phyloP scores from a whole-genome alignment of 164 flowering plant genomes.

The Vitis rotundifolia region DNA sequence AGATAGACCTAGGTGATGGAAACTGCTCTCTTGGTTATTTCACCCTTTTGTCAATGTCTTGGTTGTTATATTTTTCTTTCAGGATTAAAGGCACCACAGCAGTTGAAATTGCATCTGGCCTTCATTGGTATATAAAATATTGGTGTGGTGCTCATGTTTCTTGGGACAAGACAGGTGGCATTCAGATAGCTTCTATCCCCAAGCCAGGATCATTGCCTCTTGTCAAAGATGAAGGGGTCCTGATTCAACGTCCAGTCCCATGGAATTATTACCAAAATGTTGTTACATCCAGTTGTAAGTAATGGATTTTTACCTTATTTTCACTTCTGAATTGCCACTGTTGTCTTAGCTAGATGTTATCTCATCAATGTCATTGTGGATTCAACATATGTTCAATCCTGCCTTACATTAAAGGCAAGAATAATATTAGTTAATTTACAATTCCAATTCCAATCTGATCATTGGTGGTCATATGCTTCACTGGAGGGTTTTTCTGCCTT shows the following conservation, averaged over 20 bases:
- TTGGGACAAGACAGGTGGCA: slow-evolving; percentile 96
- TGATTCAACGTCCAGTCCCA: slow-evolving; percentile 78
- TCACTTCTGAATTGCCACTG: not conserved
- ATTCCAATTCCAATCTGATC: no score
- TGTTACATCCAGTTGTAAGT: slow-evolving; percentile 95
- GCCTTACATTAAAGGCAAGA: no score
- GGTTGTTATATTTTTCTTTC: slow-evolving; percentile 10
- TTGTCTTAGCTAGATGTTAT: not conserved
- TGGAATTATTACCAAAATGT: slow-evolving; percentile 98
- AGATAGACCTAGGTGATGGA: no score
- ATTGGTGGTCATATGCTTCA: no score
- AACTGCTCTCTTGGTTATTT: not conserved
- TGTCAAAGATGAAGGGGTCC: slow-evolving; percentile 61
- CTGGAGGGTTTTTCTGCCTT: no score
- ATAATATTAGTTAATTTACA: no score
- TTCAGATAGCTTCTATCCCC: slow-evolving; percentile 79
- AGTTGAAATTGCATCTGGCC: slow-evolving; percentile 85
- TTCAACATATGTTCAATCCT: not conserved
- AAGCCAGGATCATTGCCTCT: slow-evolving; percentile 68
- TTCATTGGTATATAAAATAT: slow-evolving; percentile 92
- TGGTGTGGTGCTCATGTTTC: slow-evolving; percentile 93
- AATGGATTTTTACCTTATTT: not conserved
- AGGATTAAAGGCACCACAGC: slow-evolving; percentile 87
- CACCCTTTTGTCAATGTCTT: not conserved
- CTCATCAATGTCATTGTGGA: not conserved